Base-by-base conservation (phyloP, 1,284 basidiomycete genomes). In the Cutaneotrichosporon daszewskae region DNA sequence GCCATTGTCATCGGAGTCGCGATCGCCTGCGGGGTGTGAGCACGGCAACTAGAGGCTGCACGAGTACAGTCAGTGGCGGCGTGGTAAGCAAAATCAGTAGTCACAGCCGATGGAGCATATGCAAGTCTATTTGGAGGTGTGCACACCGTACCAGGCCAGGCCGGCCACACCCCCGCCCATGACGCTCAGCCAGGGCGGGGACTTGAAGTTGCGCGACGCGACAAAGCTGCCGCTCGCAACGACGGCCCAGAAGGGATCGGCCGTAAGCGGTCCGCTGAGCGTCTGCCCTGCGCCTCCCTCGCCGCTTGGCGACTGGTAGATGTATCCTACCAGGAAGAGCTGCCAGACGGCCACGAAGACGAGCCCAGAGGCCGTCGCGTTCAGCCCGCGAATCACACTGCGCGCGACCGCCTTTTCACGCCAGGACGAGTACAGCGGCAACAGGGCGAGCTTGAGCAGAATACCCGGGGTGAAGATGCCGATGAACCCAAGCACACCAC, bases 261-360 rank as follows among this genome's bases (percentile, higher is more conserved):
- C 49, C 1, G 69, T 72, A 3, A 76, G 56, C 0, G 67, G 61
- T 9, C 70, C 67, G 26, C 53, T 45, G 24, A 58, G 33, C 29
- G 44, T 58, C 55, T 47, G 59, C 24, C 7, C 43, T 39, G 22
- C 36, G 28, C 41, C 37, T 27, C 36, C 45, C 20, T 44, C 18
- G 48, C 67, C 34, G 37, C 44, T 49, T 71, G 69, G 66, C 68
- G 57, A 46, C 28, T 53, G 40, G 37, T 64, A 62, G 28, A 64
- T 60, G 45, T 62, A 64, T 13, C 60, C 56, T 39, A 63, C 70
- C n/a, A 64, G 50, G 49, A 64, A 79, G 24, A 79, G 66, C 40
- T 76, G 72, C 62, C 76, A 78, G 1, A 79, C 76, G 4, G 78
- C 77, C 0, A 76, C 77, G 47, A 72, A 79, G 13, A 81, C 75